Conservation (phyloP, 2,329 filamentous ascomycete species). For the Cladophialophora chaetospira region DNA sequence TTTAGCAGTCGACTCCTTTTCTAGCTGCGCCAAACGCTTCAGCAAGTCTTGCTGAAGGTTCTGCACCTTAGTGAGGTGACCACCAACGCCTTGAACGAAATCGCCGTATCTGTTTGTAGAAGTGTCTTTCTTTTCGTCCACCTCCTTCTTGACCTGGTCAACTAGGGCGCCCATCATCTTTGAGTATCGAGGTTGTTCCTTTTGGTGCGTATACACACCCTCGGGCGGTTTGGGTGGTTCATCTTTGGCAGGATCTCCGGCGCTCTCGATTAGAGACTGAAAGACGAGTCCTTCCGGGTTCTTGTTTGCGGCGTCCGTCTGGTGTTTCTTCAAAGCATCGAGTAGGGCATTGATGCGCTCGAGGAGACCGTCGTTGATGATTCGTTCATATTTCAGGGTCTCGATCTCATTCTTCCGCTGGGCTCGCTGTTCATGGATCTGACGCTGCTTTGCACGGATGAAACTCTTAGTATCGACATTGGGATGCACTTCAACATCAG, state of each 20-base stretch:
- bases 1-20: constrained; percentile 81
- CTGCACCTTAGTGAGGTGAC: constrained; percentile 75
- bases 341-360: constrained; percentile 80
- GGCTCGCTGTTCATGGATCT: constrained; percentile 89
- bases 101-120: constrained; percentile 68
- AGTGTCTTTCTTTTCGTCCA: constrained; percentile 69
- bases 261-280: constrained; percentile 81
- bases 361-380: constrained; percentile 89
- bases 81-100: constrained; percentile 76
- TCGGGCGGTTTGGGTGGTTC: constrained; percentile 74
- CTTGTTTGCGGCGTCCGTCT: constrained; percentile 63
- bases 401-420: constrained; percentile 87
- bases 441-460: constrained; percentile 95
- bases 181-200: constrained; percentile 80
- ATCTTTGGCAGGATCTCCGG: constrained; percentile 69
- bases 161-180: constrained; percentile 98
- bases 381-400: constrained; percentile 83
- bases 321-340: constrained; percentile 71
- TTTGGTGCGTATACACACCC: constrained; percentile 74
- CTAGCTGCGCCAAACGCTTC: constrained; percentile 74
- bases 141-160: constrained; percentile 85
- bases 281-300: constrained; percentile 83
- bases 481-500: constrained; percentile 95
- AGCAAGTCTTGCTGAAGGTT: constrained; percentile 75
- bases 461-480: constrained; percentile 99